Base-by-base conservation (phyloP, 108 stramenopile genomes). In the Nitzschia sp. region DNA sequence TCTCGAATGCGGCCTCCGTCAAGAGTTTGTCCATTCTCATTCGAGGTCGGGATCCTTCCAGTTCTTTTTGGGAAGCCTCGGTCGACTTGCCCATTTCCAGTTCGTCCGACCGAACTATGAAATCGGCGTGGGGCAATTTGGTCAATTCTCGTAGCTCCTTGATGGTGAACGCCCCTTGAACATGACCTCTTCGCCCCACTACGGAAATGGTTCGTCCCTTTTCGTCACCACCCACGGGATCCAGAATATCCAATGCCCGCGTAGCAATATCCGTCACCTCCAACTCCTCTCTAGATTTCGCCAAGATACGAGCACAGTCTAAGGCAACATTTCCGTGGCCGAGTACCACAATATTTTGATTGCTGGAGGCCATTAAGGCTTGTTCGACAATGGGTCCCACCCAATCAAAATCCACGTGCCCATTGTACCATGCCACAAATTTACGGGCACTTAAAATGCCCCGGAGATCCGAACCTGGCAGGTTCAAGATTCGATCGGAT, bases 381-480 rank as follows among this genome's bases (percentile, higher is more conserved):
- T 74, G 16, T 22, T 66, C 17, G 26, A 87, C 81, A 1, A 76
- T 68, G 0, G 60, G 35, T 15, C 79, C 83, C 25, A 92, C 67
- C 57, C 77, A 69, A 21, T 69, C 82, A 69, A 71, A 86, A 45
- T 88, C 83, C 6, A 80, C 79, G 81, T 86, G 84, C 13, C 93
- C 94, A 80, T 98, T 98, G 80, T 97, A 97, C 96, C 97, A 99
- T 44, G 88, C 88, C 26, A 99, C 97, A 80, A 98, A 97, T 54
- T 91, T 80, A 1, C 97, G 71, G 2, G 98, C 97, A 45, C 85
- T 80, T 57, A 96, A 56, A 32, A 99, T 92, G 21, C 92, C 88
- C 32, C 68, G 46, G 27, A 91, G 63, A 27, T 59, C 47, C 5
- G 56, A 34, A 3, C 85, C 86, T n/a, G 80, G 80, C 13, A 94